Conservation (phyloP, 1,284 basidiomycete genomes). For the Caloboletus firmus region DNA sequence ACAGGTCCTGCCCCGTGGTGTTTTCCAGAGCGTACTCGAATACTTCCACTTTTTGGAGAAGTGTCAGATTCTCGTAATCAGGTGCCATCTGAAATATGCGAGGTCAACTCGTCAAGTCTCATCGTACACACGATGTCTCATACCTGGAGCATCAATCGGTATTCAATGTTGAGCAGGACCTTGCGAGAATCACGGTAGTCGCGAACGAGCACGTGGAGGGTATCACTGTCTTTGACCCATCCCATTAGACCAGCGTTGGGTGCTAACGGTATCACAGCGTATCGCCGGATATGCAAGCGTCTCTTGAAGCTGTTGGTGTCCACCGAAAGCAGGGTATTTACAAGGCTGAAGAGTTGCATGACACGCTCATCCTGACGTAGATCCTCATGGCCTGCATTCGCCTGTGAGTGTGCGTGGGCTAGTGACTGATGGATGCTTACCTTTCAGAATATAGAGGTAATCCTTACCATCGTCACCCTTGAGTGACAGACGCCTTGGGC, state of each 20-base stretch:
- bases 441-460: slow-evolving; percentile 94
- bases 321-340: slow-evolving; percentile 92
- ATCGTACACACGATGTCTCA: slow-evolving; percentile 17
- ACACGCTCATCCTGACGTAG: slow-evolving; percentile 98
- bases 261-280: slow-evolving; percentile 92
- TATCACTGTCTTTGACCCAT: slow-evolving; percentile 97
- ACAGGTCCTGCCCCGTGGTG: slow-evolving; percentile 98
- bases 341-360: slow-evolving; percentile 98
- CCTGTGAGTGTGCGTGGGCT: slow-evolving; percentile 2
- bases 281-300: slow-evolving; percentile 92
- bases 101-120: slow-evolving; percentile 4
- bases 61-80: slow-evolving; percentile 93
- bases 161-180: slow-evolving; percentile 97
- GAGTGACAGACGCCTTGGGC: slow-evolving; percentile 87
- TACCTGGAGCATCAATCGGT: slow-evolving; percentile 95
- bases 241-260: slow-evolving; percentile 95
- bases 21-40: slow-evolving; percentile 99
- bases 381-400: slow-evolving; percentile 86
- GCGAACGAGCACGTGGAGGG: slow-evolving; percentile 96
- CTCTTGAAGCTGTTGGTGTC: slow-evolving; percentile 97
- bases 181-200: slow-evolving; percentile 95
- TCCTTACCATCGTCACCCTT: slow-evolving; percentile 93
- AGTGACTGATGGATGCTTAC: slow-evolving; percentile 35
- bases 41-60: slow-evolving; percentile 98
- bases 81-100: slow-evolving; percentile 83